Evolutionary conservation across 2,329 filamentous ascomycete genomes (phyloP).

Genomic region (Aspergillus caelatus): DNA sequence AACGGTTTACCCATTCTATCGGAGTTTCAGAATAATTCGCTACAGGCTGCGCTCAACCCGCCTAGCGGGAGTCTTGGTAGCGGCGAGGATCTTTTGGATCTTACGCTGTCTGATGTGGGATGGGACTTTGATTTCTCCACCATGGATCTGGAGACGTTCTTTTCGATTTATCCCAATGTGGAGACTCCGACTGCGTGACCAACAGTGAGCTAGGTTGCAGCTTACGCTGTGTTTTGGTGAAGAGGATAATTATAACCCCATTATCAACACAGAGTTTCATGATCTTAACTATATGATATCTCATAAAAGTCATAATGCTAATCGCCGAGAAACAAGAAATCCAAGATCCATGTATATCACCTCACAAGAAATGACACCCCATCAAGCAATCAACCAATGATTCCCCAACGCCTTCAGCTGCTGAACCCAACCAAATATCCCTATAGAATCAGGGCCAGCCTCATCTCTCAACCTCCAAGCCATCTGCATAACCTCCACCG

Average conservation of each 20-base stretch:
- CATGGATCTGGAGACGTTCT: constrained; percentile 43
- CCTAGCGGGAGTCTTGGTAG: constrained; percentile 27
- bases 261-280: neutral
- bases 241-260: neutral
- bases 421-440: neutral
- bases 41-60: constrained; percentile 25
- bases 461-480: constrained; percentile 8
- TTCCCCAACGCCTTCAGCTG: neutral
- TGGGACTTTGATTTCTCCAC: constrained; percentile 46
- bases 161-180: constrained; percentile 36
- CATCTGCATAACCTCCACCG: constrained; percentile 9
- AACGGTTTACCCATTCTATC: neutral
- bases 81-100: constrained; percentile 38
- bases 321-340: neutral
- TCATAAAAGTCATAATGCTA: neutral
- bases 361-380: neutral
- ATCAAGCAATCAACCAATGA: neutral
- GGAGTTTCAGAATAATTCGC: constrained; percentile 25
- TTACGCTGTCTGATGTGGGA: constrained; percentile 41
- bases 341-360: neutral
- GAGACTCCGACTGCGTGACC: constrained; percentile 9
- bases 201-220: no score
- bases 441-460: neutral
- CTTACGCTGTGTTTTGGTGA: neutral
- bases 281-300: neutral